Percentiles rank a stretch among this genome's conserved stretches.
These are phyloP conservation scores for Scutellaria barbata DNA, from an alignment of 257 asterid genomes.

Conservation along the genomic window DNA sequence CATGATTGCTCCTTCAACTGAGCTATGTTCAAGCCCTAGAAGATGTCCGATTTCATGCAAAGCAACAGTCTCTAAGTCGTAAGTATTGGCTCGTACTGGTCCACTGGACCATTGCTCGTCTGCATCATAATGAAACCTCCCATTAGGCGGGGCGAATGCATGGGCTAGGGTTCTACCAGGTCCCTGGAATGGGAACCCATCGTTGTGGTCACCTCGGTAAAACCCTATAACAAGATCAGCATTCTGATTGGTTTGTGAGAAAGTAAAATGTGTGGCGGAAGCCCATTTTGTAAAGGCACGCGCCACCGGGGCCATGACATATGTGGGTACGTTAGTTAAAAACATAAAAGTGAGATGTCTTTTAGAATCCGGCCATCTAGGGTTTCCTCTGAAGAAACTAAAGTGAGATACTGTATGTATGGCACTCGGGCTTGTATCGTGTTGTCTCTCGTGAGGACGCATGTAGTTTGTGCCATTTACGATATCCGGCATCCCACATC, in stretches of 20 bases:
- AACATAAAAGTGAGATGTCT: slow-evolving; percentile 35
- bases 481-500: slow-evolving; percentile 45
- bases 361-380: slow-evolving; percentile 40
- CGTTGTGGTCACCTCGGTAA: slow-evolving; percentile 31
- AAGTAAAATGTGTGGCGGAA: slow-evolving; percentile 28
- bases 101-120: slow-evolving; percentile 37
- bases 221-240: slow-evolving; percentile 41
- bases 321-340: background rate
- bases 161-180: slow-evolving; percentile 44
- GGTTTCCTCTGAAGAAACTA: slow-evolving; percentile 26
- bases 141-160: slow-evolving; percentile 38
- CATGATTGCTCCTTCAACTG: slow-evolving; percentile 40
- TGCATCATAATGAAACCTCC: slow-evolving; percentile 40
- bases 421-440: background rate
- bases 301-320: background rate
- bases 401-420: slow-evolving; percentile 38
- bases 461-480: slow-evolving; percentile 36
- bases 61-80: slow-evolving; percentile 34
- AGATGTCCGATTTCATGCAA: slow-evolving; percentile 54
- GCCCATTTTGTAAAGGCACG: slow-evolving; percentile 45
- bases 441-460: slow-evolving; percentile 3
- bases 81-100: background rate
- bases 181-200: slow-evolving; percentile 41
- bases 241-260: background rate
- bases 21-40: slow-evolving; percentile 48